Evolutionary conservation across 1,284 basidiomycete species (phyloP).

Genomic region (Cryptococcus wingfieldii): DNA sequence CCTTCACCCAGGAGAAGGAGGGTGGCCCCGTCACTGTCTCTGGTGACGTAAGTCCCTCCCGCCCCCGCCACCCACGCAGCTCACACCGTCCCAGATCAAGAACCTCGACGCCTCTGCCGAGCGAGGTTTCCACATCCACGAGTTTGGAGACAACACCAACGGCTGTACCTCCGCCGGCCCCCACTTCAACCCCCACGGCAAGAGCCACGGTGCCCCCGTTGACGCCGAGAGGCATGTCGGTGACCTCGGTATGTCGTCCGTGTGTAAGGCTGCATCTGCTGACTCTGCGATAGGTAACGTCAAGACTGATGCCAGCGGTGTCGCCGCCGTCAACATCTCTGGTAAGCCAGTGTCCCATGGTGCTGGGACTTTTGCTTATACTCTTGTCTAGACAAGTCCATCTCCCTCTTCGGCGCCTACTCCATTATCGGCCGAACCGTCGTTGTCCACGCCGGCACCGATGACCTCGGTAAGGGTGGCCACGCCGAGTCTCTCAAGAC

Average conservation of each 20-base stretch:
- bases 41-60: constrained; percentile 50
- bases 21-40: constrained; percentile 60
- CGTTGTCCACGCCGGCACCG: constrained; percentile 62
- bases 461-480: constrained; percentile 68
- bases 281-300: constrained; percentile 52
- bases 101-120: constrained; percentile 59
- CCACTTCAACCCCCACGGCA: constrained; percentile 69
- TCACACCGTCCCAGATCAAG: constrained; percentile 49
- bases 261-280: not conserved
- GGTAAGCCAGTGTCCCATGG: constrained; percentile 1
- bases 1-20: constrained; percentile 59
- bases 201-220: constrained; percentile 62
- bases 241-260: constrained; percentile 65
- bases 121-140: constrained; percentile 73
- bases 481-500: constrained; percentile 66
- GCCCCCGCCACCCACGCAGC: not conserved
- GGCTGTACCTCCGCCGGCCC: constrained; percentile 68
- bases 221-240: constrained; percentile 65
- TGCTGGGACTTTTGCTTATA: not conserved
- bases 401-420: constrained; percentile 65
- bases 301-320: constrained; percentile 58
- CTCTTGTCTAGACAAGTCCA: constrained; percentile 52
- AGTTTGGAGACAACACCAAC: constrained; percentile 62
- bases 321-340: constrained; percentile 43
- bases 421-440: constrained; percentile 63